Conservation (phyloP, 1,284 basidiomycete genomes). For the Chalciporus piperatoides region DNA sequence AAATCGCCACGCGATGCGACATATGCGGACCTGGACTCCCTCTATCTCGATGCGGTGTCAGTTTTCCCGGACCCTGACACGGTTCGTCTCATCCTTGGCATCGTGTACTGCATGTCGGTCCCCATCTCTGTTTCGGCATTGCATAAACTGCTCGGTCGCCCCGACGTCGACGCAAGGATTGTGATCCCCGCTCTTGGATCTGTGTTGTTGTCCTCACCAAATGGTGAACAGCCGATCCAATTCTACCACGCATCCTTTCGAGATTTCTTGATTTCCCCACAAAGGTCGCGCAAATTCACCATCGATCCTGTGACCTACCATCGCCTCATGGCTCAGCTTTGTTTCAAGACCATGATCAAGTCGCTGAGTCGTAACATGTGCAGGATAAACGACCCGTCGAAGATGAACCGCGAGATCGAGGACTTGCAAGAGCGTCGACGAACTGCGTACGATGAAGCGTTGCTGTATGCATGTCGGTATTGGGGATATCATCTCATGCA, state of each 20-base stretch:
- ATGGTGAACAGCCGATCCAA: conserved; percentile 14
- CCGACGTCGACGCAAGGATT: conserved; percentile 16
- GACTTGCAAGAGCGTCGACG: conserved; percentile 9
- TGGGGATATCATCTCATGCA: conserved; percentile 18
- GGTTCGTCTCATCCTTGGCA: conserved; percentile 14
- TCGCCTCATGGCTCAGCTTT: conserved; percentile 15
- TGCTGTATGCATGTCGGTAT: conserved; percentile 19
- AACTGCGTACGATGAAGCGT: conserved; percentile 8
- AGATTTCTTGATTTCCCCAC: conserved; percentile 15
- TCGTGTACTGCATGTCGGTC: conserved; percentile 11
- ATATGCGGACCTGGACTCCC: conserved; percentile 14
- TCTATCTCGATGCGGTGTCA: conserved; percentile 16
- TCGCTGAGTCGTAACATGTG: conserved; percentile 21
- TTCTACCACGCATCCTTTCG: conserved; percentile 26
- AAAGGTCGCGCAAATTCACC: conserved; percentile 10
- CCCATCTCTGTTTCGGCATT: conserved; percentile 12
- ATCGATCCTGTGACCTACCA: conserved; percentile 16
- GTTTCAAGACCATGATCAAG: conserved; percentile 14
- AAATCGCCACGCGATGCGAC: conserved; percentile 3
- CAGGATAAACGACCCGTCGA: conserved; percentile 15
- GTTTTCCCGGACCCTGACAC: conserved; percentile 9
- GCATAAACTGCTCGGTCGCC: conserved; percentile 8
- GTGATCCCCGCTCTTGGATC: conserved; percentile 16
- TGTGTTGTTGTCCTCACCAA: conserved; percentile 12
- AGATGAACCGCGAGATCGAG: conserved; percentile 14